Percentiles rank a stretch among this genome's conserved stretches.
phyloP scores from a whole-genome alignment of 148 eudicot genomes.

The Hydrangea macrophylla region DNA sequence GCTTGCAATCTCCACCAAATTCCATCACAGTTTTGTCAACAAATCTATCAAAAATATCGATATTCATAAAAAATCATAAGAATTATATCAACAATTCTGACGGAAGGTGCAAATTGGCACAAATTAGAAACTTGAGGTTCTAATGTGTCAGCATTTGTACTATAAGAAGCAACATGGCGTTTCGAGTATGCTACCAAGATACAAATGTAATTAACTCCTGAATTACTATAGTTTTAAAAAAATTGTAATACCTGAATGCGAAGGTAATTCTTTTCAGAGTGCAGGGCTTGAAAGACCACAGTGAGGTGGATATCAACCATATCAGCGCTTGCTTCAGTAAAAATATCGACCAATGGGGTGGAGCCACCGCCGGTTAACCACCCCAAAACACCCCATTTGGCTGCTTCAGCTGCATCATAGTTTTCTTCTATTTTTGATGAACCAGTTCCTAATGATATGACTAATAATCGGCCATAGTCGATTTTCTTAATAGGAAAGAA shows the following conservation, averaged over 20 bases:
- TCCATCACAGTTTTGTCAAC: too few relatives aligned
- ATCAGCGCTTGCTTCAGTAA: slow-evolving; percentile 6
- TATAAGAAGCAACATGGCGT: too few relatives aligned
- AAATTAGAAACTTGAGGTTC: too few relatives aligned
- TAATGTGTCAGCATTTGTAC: too few relatives aligned
- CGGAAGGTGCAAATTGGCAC: too few relatives aligned
- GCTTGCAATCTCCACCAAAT: too few relatives aligned
- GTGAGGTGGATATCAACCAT: slow-evolving; percentile 11
- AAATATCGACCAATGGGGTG: slow-evolving; percentile 11
- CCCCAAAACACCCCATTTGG: slow-evolving; percentile 7
- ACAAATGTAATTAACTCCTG: too few relatives aligned
- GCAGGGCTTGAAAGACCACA: slow-evolving; percentile 15
- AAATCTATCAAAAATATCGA: too few relatives aligned
- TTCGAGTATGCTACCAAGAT: too few relatives aligned
- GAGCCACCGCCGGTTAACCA: slow-evolving; percentile 9
- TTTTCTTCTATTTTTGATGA: background rate
- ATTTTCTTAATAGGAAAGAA: background rate
- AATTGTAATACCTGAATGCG: slow-evolving; percentile 14
- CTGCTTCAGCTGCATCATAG: slow-evolving; percentile 1
- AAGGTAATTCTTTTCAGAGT: background rate
- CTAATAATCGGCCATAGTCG: slow-evolving; percentile 13
- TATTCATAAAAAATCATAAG: too few relatives aligned
- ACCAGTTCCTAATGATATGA: slow-evolving; percentile 12
- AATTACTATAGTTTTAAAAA: too few relatives aligned
- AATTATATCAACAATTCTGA: too few relatives aligned